Percentiles rank a stretch among this genome's conserved stretches.
phyloP scores from a whole-genome alignment of 176 grass and related monocot genomes.

The Themeda triandra region DNA sequence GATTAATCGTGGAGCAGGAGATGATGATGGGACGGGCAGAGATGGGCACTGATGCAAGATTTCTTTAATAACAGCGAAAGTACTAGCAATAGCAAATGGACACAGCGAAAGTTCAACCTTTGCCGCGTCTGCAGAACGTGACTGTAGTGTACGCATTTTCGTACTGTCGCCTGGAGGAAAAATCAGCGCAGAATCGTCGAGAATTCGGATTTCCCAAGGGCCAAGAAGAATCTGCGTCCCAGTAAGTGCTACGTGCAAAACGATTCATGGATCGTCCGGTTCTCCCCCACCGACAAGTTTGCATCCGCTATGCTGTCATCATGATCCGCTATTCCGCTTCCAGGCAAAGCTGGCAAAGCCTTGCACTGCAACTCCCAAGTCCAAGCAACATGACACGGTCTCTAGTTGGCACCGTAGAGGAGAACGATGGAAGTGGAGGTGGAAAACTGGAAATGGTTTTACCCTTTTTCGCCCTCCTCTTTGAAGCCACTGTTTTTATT shows the following conservation, averaged over 20 bases:
- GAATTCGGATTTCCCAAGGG: neutral
- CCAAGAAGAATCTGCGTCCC: neutral
- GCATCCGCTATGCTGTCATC: neutral
- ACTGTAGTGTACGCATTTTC: neutral
- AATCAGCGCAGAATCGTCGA: neutral
- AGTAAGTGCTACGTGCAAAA: neutral
- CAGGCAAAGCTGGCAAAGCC: neutral
- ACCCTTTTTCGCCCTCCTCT: neutral
- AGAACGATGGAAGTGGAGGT: neutral
- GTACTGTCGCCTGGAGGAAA: neutral
- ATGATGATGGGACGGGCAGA: neutral
- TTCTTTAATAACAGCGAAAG: neutral
- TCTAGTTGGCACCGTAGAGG: neutral
- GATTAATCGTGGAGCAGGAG: neutral
- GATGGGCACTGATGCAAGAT: neutral
- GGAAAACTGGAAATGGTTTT: neutral
- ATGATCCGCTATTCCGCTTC: neutral
- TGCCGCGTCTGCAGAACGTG: neutral
- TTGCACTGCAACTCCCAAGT: neutral
- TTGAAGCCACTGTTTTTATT: neutral
- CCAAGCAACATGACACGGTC: neutral
- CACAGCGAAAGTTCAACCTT: neutral
- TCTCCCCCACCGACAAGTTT: neutral
- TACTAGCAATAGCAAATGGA: neutral
- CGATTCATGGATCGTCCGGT: neutral